Conservation (phyloP, 2,329 filamentous ascomycete genomes). For the Mycosphaerelloides madeirae region DNA sequence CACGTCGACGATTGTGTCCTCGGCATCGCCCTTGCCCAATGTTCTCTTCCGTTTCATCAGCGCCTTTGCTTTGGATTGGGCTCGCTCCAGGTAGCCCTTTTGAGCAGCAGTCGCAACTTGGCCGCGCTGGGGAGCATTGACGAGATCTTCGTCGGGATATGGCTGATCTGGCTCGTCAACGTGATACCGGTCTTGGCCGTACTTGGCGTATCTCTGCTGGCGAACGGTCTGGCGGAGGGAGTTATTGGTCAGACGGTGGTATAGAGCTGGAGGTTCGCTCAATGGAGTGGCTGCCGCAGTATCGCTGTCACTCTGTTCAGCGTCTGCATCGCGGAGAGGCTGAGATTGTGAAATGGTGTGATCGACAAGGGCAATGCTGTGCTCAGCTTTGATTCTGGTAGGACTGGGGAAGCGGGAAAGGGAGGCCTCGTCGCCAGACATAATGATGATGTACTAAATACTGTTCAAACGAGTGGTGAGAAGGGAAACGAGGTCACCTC, state of each 20-base stretch:
- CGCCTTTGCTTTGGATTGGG: constrained; percentile 26
- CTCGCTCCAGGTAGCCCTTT: constrained; percentile 28
- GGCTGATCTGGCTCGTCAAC: constrained; percentile 11
- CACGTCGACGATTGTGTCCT: constrained; percentile 65
- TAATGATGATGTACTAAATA: constrained; percentile 13
- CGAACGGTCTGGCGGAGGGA: constrained; percentile 27
- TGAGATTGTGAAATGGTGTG: constrained; percentile 31
- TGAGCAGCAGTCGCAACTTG: constrained; percentile 20
- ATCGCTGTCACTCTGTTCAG: constrained; percentile 30
- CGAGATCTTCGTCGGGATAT: constrained; percentile 13
- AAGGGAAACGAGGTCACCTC: constrained; percentile 18
- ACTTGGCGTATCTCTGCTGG: constrained; percentile 34
- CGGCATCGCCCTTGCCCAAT: constrained; percentile 30
- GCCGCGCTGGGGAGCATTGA: constrained; percentile 12
- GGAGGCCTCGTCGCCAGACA: constrained; percentile 23
- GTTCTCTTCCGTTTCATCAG: constrained; percentile 31
- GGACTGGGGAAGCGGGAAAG: constrained; percentile 22
- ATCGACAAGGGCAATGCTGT: constrained; percentile 67
- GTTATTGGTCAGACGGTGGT: constrained; percentile 27
- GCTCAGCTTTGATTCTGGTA: constrained; percentile 34
- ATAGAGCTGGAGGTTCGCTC: constrained; percentile 10
- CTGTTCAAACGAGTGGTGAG: constrained; percentile 1
- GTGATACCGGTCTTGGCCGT: constrained; percentile 30
- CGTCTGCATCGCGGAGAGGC: constrained; percentile 16
- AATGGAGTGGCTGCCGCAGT: constrained; percentile 9